These are phyloP conservation scores for Pueraria montana DNA, from an alignment of 306 rosid genomes.

Conservation along the genomic window DNA sequence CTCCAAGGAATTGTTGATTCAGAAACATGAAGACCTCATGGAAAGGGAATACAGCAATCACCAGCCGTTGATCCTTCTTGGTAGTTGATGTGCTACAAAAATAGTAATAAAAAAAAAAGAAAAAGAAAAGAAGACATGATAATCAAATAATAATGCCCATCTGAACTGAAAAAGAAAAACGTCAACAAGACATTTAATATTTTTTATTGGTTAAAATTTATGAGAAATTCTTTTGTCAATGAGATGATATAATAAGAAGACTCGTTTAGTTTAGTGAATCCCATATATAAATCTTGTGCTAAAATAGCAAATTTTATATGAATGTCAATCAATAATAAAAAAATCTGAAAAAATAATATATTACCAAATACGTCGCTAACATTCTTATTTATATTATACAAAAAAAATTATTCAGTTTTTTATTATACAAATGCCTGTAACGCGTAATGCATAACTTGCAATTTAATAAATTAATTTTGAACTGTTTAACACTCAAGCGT, in stretches of 20 bases:
- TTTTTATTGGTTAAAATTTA: background rate
- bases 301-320: background rate
- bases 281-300: background rate
- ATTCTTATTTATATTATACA: too few relatives aligned
- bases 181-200: too few relatives aligned
- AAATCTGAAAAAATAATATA: too few relatives aligned
- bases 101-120: too few relatives aligned
- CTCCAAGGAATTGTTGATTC: constrained; percentile 21
- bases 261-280: background rate
- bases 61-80: background rate
- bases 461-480: background rate
- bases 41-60: background rate
- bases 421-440: background rate
- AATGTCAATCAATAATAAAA: background rate
- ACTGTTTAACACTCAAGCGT: background rate
- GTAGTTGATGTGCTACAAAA: background rate
- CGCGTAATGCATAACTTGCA: background rate
- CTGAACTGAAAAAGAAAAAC: too few relatives aligned
- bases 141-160: too few relatives aligned
- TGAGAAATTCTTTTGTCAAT: too few relatives aligned
- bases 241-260: background rate
- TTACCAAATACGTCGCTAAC: background rate
- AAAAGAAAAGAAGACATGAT: background rate
- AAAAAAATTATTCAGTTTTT: too few relatives aligned
- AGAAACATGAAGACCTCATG: constrained; percentile 30